A percentile compares a stretch with the other conserved stretches of the same genome.
Evolutionary conservation across 2,329 filamentous ascomycete species (phyloP).

Genomic region (Monosporascus sp.): DNA sequence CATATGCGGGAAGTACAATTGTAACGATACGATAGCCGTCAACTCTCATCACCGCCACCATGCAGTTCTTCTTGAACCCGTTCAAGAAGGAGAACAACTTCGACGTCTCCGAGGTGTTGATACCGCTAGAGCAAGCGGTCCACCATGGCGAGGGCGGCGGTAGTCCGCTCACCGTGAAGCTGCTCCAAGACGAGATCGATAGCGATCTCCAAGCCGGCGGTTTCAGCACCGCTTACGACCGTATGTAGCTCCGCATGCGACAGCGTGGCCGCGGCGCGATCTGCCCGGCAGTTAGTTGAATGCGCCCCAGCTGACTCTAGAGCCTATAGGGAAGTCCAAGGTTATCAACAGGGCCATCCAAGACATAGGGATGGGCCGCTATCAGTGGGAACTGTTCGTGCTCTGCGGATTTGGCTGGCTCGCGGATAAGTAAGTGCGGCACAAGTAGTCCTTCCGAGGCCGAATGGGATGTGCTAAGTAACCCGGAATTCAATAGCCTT

Average conservation of each 20-base stretch:
- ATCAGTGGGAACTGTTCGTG: conserved; percentile 75
- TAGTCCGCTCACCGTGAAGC: neutral
- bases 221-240: conserved; percentile 1
- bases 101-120: neutral
- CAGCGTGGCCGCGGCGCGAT: neutral
- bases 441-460: neutral
- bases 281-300: too few species aligned
- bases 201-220: neutral
- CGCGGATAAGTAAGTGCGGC: conserved; percentile 61
- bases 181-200: neutral
- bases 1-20: conserved; percentile 20
- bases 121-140: neutral
- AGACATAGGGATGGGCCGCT: conserved; percentile 78
- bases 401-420: conserved; percentile 79
- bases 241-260: neutral
- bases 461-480: neutral
- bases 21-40: neutral
- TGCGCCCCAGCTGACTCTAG: neutral
- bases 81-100: conserved; percentile 1
- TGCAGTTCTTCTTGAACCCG: conserved; percentile 4
- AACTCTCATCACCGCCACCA: neutral
- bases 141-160: neutral
- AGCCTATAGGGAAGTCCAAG: conserved; percentile 54
- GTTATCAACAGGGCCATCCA: conserved; percentile 76
- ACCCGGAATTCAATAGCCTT: conserved; percentile 36